Evolutionary conservation across 1,139 yeast species (phyloP).

Genomic region (Kluyveromyces sp.): DNA sequence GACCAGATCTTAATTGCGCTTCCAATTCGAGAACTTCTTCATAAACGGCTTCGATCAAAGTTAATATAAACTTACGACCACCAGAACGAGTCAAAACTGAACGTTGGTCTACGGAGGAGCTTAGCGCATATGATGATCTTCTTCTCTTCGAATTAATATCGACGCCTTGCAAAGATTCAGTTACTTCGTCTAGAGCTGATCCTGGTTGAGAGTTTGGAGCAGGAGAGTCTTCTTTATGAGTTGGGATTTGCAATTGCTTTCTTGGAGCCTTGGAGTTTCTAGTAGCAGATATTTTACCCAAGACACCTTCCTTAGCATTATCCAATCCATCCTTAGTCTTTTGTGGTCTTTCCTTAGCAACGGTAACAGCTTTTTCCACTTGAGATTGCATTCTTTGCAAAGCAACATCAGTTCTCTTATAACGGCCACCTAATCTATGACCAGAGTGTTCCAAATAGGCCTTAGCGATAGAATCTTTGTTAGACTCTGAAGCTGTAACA

Average conservation of each 20-base stretch:
- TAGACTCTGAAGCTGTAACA: conserved; percentile 36
- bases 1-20: conserved; percentile 67
- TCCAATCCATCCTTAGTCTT: conserved; percentile 46
- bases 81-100: conserved; percentile 31
- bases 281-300: conserved; percentile 79
- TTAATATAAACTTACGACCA: conserved; percentile 35
- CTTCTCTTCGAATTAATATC: conserved; percentile 28
- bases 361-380: conserved; percentile 92
- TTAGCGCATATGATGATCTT: conserved; percentile 30
- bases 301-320: conserved; percentile 76
- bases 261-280: conserved; percentile 77
- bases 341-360: conserved; percentile 75
- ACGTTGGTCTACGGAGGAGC: conserved; percentile 25
- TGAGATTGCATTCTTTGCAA: conserved; percentile 97
- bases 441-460: conserved; percentile 94
- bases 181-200: conserved; percentile 75
- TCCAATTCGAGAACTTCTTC: conserved; percentile 74
- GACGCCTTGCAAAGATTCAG: conserved; percentile 28
- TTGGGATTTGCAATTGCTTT: conserved; percentile 65
- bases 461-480: conserved; percentile 65
- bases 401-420: conserved; percentile 88
- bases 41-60: conserved; percentile 66
- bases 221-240: conserved; percentile 45
- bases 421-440: conserved; percentile 81
- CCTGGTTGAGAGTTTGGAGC: conserved; percentile 33